These are phyloP conservation scores for Chondrus crispus DNA, from an alignment of 23 red algal genomes.

Conservation along the genomic window DNA sequence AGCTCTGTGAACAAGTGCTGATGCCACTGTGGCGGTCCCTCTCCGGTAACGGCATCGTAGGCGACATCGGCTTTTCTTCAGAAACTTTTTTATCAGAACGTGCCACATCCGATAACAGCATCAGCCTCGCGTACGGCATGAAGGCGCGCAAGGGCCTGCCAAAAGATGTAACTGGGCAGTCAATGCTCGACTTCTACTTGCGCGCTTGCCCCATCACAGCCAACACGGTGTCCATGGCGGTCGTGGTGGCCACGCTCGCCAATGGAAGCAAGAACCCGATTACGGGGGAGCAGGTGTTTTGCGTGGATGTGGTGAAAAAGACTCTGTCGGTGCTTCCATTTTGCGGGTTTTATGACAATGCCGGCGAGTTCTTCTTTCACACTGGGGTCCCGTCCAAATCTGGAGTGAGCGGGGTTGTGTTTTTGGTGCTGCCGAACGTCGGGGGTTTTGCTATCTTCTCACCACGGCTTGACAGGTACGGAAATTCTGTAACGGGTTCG, in stretches of 20 bases:
- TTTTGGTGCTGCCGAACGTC: slow-evolving; percentile 54
- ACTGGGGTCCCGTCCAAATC: slow-evolving; percentile 57
- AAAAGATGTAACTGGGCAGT: not conserved
- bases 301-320: slow-evolving; percentile 46
- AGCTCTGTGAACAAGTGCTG: slow-evolving; percentile 20
- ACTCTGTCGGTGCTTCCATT: slow-evolving; percentile 34
- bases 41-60: slow-evolving; percentile 5
- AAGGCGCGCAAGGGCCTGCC: slow-evolving; percentile 42
- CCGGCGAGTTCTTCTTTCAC: slow-evolving; percentile 61
- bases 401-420: slow-evolving; percentile 47
- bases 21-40: slow-evolving; percentile 25
- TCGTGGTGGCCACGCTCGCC: slow-evolving; percentile 50
- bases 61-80: slow-evolving; percentile 7
- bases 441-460: slow-evolving; percentile 52
- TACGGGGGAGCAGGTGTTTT: slow-evolving; percentile 35
- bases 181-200: slow-evolving; percentile 48
- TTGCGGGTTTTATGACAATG: slow-evolving; percentile 51
- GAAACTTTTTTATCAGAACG: slow-evolving; percentile 60
- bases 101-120: slow-evolving; percentile 29
- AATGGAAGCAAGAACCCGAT: slow-evolving; percentile 55
- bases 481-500: slow-evolving; percentile 54
- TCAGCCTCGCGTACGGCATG: slow-evolving; percentile 23
- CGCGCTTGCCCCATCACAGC: slow-evolving; percentile 45
- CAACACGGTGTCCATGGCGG: slow-evolving; percentile 35
- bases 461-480: slow-evolving; percentile 31